Evolutionary conservation across 371 early-diverging fungal genomes (phyloP).

Genomic region (Mucor irregularis): DNA sequence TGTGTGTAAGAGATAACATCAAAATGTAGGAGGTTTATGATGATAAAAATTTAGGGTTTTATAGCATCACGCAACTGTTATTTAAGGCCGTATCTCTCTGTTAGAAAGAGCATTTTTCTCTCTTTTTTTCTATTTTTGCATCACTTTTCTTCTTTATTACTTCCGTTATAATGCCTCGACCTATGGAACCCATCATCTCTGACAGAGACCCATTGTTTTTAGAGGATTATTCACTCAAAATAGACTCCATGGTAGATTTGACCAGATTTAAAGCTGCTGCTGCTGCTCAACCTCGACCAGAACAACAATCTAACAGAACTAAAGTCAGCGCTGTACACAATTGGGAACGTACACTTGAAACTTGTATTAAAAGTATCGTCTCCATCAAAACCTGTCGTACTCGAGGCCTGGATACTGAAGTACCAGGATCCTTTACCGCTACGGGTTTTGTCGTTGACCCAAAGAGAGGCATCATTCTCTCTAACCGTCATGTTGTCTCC

Average conservation of each 20-base stretch:
- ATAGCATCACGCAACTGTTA: not conserved
- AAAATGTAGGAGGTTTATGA: not conserved
- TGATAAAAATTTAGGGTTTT: not conserved
- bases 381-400: conserved; percentile 84
- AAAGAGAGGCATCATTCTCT: conserved; percentile 77
- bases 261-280: not conserved
- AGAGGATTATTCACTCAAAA: not conserved
- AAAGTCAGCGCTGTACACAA: not conserved
- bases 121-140: not conserved
- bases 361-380: conserved; percentile 79
- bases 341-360: conserved; percentile 80
- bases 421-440: conserved; percentile 75
- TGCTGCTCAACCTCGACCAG: not conserved
- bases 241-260: not conserved
- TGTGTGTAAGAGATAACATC: not conserved
- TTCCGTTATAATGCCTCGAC: conserved; percentile 9
- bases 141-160: not conserved
- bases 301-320: not conserved
- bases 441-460: conserved; percentile 94
- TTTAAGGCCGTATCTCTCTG: not conserved
- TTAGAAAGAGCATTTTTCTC: not conserved
- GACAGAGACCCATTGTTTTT: conserved; percentile 6
- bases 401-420: conserved; percentile 87
- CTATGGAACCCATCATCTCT: conserved; percentile 9
- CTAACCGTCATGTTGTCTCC: conserved; percentile 90